A percentile compares a stretch with the other conserved stretches of the same genome.
Conservation (phyloP, 148 eudicot species). For the Rhododendron kiyosumense region DNA sequence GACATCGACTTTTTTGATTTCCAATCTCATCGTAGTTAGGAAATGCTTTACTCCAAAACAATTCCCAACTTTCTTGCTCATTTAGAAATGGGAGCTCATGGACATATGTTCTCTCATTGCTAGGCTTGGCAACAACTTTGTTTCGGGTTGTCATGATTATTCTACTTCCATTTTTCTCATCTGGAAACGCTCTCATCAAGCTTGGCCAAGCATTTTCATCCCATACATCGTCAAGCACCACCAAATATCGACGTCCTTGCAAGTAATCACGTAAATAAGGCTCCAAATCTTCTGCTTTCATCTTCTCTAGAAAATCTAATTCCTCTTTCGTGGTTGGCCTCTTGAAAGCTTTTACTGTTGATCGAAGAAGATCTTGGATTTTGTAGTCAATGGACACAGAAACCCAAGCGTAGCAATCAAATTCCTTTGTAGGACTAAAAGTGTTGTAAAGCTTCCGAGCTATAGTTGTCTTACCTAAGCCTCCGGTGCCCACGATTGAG, state of each 20-base stretch:
- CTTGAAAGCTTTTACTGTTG: background rate
- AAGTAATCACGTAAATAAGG: background rate
- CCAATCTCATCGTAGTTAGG: background rate
- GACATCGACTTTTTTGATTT: background rate
- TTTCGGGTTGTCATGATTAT: background rate
- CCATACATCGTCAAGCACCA: slow-evolving; percentile 17
- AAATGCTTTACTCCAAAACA: slow-evolving; percentile 1
- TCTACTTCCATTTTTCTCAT: background rate
- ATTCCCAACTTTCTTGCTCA: background rate
- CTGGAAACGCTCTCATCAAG: slow-evolving; percentile 5
- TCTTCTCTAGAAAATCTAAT: background rate
- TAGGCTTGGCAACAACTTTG: background rate
- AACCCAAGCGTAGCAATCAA: background rate
- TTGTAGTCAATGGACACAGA: background rate
- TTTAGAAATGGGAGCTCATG: background rate
- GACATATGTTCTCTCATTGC: background rate
- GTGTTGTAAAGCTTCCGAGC: too few species aligned
- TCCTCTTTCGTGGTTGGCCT: background rate
- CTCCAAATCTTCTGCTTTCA: background rate
- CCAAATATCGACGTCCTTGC: background rate
- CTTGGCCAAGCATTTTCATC: background rate
- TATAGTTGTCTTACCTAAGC: too few species aligned
- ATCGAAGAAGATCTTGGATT: background rate
- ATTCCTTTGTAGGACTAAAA: background rate
- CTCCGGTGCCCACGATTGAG: too few species aligned